A percentile compares a stretch with the other conserved stretches of the same genome.
Evolutionary conservation across 1,284 basidiomycete species (phyloP).

Genomic region (Heimioporus retisporus): DNA sequence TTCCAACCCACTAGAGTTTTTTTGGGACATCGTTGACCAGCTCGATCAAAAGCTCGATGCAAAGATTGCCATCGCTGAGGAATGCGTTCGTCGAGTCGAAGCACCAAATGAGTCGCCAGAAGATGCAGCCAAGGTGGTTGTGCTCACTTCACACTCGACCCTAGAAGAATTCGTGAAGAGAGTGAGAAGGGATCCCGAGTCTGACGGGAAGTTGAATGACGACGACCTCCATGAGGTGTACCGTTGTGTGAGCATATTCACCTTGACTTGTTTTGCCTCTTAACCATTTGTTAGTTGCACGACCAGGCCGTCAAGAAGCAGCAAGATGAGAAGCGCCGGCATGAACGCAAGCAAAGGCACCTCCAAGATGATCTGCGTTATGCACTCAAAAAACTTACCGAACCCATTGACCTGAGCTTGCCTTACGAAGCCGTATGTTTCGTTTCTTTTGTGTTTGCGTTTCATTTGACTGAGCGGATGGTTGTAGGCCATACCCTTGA

Average conservation of each 20-base stretch:
- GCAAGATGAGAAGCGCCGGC: conserved; percentile 83
- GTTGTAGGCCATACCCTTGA: conserved; percentile 73
- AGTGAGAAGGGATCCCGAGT: conserved; percentile 63
- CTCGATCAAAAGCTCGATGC: conserved; percentile 89
- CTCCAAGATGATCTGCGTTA: conserved; percentile 97
- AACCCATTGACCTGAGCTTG: conserved; percentile 79
- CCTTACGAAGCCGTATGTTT: conserved; percentile 81
- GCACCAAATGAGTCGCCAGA: conserved; percentile 41
- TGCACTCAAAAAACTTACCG: conserved; percentile 90
- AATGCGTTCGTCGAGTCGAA: conserved; percentile 64
- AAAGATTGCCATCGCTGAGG: conserved; percentile 74
- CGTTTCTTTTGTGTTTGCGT: not conserved
- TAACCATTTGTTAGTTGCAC: conserved; percentile 64
- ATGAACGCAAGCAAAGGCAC: conserved; percentile 88
- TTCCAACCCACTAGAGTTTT: conserved; percentile 94
- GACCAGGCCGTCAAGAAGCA: conserved; percentile 77
- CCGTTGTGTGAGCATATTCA: conserved; percentile 64
- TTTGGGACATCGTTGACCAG: conserved; percentile 94
- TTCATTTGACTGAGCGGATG: conserved; percentile 1
- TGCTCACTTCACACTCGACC: conserved; percentile 65
- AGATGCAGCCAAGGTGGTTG: conserved; percentile 41
- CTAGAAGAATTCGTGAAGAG: conserved; percentile 69
- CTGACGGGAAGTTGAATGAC: conserved; percentile 57
- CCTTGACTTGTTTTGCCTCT: conserved; percentile 12
- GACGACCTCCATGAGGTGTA: conserved; percentile 73